Base-by-base conservation (phyloP, 768 basidiomycete genomes). In the Agrocybe pediades region DNA sequence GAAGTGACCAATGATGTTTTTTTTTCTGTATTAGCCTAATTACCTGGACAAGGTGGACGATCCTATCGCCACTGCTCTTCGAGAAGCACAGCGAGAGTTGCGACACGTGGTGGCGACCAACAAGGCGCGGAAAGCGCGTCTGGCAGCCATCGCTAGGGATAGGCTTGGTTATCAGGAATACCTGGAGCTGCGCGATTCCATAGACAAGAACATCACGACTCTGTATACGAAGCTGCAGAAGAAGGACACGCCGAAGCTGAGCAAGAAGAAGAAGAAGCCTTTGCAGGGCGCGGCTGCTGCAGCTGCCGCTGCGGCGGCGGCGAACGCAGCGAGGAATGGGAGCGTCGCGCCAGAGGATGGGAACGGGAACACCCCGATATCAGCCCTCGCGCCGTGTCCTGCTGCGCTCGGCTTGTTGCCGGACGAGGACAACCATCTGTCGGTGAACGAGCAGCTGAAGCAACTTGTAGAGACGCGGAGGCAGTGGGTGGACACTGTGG, bases 161-260 rank as follows among this genome's bases (percentile, higher is more conserved):
- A 84, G 95, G 19, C 79, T 98, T 16, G 94, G 87, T 6, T 92
- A 93, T 65, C 91, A 93, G 63, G 96, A 98, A 64, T 98, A 96
- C 72, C 71, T 92, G 53, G 89, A 92, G 25, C 69, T 84, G 7
- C 84, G 95, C 16, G 94, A 96, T 57, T 79, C 87, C 3, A 81
- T 98, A 45, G 95, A 98, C 76, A 88, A 85, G 74, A 86, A 87
- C 61, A 92, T 98, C 66, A 75, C 81, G 42, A 76, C 73, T 16
- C 75, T 87, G 9, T 97, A 88, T 73, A 66, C 81, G 48, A 93
- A 90, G 69, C 78, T 95, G 43, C 88, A 92, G 75, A 88, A 90
- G 75, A 92, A 89, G 68, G 87, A 89, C 50, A 80, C 71, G 3
- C 85, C 86, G 11, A 93, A 92, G 70, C 71, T 81, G 15, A 83